These are phyloP conservation scores for Coprinopsis cinerea DNA, from an alignment of 768 basidiomycete genomes.

Conservation along the genomic window DNA sequence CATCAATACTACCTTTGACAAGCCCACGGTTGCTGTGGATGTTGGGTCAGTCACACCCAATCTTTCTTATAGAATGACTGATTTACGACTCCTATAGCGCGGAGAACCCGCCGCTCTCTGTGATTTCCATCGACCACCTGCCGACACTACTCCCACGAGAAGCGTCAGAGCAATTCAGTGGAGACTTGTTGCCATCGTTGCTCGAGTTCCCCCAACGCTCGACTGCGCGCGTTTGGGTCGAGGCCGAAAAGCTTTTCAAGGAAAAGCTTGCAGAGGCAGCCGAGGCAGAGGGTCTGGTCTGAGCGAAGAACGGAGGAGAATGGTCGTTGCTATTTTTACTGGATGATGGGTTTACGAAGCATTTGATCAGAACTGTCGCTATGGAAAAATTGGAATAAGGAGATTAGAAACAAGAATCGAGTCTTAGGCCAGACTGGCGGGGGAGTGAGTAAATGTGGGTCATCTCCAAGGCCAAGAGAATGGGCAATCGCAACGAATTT, in stretches of 20 bases:
- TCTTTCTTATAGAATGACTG: constrained; percentile 11
- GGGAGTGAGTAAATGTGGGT: neutral
- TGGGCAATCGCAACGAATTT: neutral
- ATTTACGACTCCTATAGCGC: constrained; percentile 30
- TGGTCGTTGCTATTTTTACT: neutral
- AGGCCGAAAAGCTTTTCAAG: constrained; percentile 80
- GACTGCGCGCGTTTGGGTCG: constrained; percentile 75
- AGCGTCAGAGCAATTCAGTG: constrained; percentile 93
- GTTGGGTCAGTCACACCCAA: constrained; percentile 54
- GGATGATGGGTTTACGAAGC: neutral
- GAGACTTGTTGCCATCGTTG: constrained; percentile 80
- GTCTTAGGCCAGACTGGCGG: neutral
- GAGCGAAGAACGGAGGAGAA: constrained; percentile 4
- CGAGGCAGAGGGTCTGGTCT: constrained; percentile 28
- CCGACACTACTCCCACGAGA: constrained; percentile 94
- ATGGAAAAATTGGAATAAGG: neutral
- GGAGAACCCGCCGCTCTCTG: constrained; percentile 65
- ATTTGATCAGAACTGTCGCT: neutral
- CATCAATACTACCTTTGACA: constrained; percentile 89
- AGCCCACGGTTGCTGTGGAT: constrained; percentile 85
- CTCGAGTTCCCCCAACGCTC: constrained; percentile 69
- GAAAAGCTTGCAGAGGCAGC: constrained; percentile 44
- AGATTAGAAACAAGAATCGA: neutral
- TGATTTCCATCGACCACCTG: constrained; percentile 95
- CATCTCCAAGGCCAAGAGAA: neutral